Percentiles rank a stretch among this genome's conserved stretches.
These are phyloP conservation scores for Salix arbutifolia DNA, from an alignment of 345 rosid species.

Conservation along the genomic window DNA sequence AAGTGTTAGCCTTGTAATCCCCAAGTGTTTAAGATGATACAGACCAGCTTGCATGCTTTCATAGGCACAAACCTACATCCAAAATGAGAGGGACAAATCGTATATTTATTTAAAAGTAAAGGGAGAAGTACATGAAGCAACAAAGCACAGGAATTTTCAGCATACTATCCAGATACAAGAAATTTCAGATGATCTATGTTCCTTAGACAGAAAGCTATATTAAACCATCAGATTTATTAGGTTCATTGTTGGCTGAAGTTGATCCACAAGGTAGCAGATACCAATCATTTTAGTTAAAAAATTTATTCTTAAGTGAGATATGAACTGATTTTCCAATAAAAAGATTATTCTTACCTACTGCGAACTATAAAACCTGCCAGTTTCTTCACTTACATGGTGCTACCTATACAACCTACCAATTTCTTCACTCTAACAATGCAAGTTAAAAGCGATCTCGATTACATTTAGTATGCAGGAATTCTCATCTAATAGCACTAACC, in stretches of 20 bases:
- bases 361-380: background rate
- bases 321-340: background rate
- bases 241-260: background rate
- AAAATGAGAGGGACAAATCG: background rate
- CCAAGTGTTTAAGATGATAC: slow-evolving; percentile 85
- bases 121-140: background rate
- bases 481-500: background rate
- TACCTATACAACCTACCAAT: background rate
- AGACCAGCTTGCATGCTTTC: slow-evolving; percentile 98
- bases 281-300: background rate
- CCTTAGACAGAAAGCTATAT: background rate
- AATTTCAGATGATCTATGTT: background rate
- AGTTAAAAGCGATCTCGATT: background rate
- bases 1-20: slow-evolving; percentile 67
- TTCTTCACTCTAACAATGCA: background rate
- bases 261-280: background rate
- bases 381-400: background rate
- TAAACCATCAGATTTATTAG: background rate
- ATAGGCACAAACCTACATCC: slow-evolving; percentile 73
- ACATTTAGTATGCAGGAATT: background rate
- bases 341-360: background rate
- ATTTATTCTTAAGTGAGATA: background rate
- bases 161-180: background rate
- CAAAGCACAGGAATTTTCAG: background rate
- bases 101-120: background rate